These are phyloP conservation scores for Neofusicoccum kwambonambiense DNA, from an alignment of 2,329 filamentous ascomycete species.

Conservation along the genomic window DNA sequence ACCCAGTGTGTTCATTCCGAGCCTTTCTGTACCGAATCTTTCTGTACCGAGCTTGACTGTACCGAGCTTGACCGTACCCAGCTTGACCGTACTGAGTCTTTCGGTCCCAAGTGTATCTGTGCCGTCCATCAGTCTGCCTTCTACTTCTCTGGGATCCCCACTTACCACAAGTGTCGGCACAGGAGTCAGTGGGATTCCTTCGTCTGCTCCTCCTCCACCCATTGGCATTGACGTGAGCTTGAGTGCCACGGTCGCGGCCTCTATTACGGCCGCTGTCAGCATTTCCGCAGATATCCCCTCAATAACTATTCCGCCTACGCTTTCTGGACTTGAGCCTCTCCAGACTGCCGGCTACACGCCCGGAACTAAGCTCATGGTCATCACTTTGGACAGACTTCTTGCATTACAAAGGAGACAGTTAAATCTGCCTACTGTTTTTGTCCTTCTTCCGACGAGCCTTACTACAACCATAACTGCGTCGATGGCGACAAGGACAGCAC, in stretches of 20 bases:
- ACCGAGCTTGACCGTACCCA: neutral
- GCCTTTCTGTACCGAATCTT: neutral
- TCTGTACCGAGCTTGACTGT: neutral
- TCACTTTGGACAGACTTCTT: neutral
- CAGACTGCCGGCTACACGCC: slow-evolving; percentile 1
- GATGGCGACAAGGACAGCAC: neutral
- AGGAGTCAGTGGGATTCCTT: neutral
- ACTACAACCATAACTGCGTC: neutral
- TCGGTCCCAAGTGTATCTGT: neutral
- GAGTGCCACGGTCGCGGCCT: neutral
- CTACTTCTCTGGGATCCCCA: neutral
- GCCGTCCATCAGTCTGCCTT: neutral
- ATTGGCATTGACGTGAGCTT: neutral
- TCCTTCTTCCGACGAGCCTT: neutral
- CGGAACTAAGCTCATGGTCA: neutral
- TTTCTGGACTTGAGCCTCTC: neutral
- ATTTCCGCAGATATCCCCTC: neutral
- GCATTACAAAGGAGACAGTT: neutral
- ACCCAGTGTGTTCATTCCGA: neutral
- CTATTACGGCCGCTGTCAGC: neutral
- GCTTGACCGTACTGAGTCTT: neutral
- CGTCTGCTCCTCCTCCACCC: neutral
- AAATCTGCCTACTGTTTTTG: neutral
- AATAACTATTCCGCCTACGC: neutral
- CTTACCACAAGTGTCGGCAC: neutral